Percentiles rank a stretch among this genome's conserved stretches.
phyloP scores from a whole-genome alignment of 371 early-diverging fungal species.

The Circinella minor region DNA sequence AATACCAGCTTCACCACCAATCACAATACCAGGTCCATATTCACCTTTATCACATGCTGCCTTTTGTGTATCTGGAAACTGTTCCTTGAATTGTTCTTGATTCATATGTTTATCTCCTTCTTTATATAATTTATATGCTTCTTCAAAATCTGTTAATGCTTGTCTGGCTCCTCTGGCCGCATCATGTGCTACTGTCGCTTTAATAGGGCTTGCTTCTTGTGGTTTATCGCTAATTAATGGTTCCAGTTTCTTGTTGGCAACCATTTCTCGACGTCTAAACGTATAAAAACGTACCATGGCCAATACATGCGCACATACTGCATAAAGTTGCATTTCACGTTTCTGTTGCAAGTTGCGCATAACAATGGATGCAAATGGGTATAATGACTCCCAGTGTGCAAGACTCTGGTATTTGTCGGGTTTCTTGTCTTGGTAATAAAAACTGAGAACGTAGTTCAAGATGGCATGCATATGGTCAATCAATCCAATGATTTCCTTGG shows the following conservation, averaged over 20 bases:
- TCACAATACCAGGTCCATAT: constrained; percentile 33
- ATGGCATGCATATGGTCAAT: constrained; percentile 43
- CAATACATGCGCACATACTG: constrained; percentile 27
- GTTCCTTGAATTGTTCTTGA: constrained; percentile 19
- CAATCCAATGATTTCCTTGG: constrained; percentile 14
- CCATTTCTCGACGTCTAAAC: constrained; percentile 27
- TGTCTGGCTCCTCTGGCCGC: constrained; percentile 15
- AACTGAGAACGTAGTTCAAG: constrained; percentile 41
- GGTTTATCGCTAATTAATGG: neutral
- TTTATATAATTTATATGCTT: constrained; percentile 27
- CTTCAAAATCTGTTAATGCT: constrained; percentile 27
- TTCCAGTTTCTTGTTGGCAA: constrained; percentile 7
- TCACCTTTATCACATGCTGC: constrained; percentile 34
- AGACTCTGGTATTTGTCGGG: constrained; percentile 6
- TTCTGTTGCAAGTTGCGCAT: constrained; percentile 22
- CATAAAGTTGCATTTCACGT: constrained; percentile 27
- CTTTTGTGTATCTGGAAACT: constrained; percentile 33
- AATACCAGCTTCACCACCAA: constrained; percentile 48
- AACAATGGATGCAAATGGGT: constrained; percentile 29
- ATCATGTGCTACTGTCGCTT: constrained; percentile 10
- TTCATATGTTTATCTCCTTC: constrained; percentile 33
- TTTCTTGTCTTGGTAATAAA: constrained; percentile 32
- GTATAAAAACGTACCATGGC: constrained; percentile 36
- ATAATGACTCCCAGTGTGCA: constrained; percentile 37
- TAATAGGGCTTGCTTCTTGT: constrained; percentile 4